Evolutionary conservation across 345 rosid genomes (phyloP).

Genomic region (Citrus cavaleriei): DNA sequence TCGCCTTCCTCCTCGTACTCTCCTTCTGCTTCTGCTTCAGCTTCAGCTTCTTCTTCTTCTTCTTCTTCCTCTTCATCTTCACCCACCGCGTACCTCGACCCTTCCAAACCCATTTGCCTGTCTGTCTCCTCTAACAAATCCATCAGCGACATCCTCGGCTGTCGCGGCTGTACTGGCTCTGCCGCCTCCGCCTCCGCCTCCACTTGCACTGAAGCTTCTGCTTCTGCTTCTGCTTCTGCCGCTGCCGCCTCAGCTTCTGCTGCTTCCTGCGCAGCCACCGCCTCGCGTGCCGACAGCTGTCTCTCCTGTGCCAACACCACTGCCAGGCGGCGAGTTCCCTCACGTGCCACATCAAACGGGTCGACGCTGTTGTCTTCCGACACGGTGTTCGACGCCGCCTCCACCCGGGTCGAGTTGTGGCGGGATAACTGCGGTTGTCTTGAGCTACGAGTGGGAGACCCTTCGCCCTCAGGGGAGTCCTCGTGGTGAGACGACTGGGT

Average conservation of each 20-base stretch:
- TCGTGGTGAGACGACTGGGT: conserved; percentile 24
- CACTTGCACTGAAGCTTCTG: conserved; percentile 62
- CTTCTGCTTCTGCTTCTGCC: conserved; percentile 34
- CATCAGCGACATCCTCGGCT: conserved; percentile 78
- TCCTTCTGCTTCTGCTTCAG: conserved; percentile 28
- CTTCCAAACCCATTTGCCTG: conserved; percentile 59
- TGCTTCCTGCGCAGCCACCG: conserved; percentile 70
- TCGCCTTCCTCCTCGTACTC: background rate
- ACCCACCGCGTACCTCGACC: conserved; percentile 48
- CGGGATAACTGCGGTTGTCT: conserved; percentile 46
- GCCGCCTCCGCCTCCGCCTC: conserved; percentile 38
- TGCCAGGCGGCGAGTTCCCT: conserved; percentile 29
- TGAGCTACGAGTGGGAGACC: conserved; percentile 30
- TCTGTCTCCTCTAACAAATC: conserved; percentile 85
- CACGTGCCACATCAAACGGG: conserved; percentile 28
- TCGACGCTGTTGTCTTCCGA: conserved; percentile 24
- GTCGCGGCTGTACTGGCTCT: conserved; percentile 18
- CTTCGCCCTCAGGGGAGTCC: conserved; percentile 26
- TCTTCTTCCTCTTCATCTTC: conserved; percentile 33
- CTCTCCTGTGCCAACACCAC: conserved; percentile 62
- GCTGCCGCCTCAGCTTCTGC: conserved; percentile 37
- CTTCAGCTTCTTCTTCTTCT: conserved; percentile 14
- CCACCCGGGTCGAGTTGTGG: conserved; percentile 39
- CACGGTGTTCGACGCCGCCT: background rate
- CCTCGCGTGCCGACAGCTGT: conserved; percentile 77